Evolutionary conservation across 2,329 filamentous ascomycete species (phyloP), one percentile per base, ranked within the genome.

Genomic region (Paraphaeosphaeria sporulosa): DNA sequence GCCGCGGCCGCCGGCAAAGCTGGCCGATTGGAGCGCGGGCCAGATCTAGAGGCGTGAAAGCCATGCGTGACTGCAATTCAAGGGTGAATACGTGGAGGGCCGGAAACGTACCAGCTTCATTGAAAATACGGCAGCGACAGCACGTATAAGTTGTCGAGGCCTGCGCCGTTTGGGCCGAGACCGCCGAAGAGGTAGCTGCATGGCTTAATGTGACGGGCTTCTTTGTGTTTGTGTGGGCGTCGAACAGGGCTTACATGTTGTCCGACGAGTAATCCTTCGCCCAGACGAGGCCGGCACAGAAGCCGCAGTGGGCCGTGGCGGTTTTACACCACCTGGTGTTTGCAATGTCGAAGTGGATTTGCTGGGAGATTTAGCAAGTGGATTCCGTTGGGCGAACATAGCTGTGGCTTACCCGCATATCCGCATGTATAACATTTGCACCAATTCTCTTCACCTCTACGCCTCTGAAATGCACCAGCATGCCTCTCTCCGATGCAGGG

Each of bases 71-170:
- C n/a, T n/a, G n/a, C n/a, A n/a, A n/a, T n/a, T n/a, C n/a, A n/a
- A n/a, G n/a, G n/a, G n/a, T n/a, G n/a, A n/a, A n/a, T n/a, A n/a
- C n/a, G n/a, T n/a, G n/a, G n/a, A n/a, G n/a, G n/a, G n/a, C n/a
- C n/a, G n/a, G n/a, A n/a, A 12, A 60, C 59, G 53, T 19, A 65
- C 79, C 62, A 83, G 83, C 59, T 86, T 84, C 86, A 89, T 5
- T 79, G 83, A 70, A 89, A 89, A 9, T 84, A 83, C 1, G 87
- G 87, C 9, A 89, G 76, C 9, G 83, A 82, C 17, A 89, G 79
- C 52, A 88, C 83, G 66, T 86, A 89, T 59, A 87, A 79, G 72
- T 89, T 86, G 65, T 87, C 84, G 64, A 81, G 87, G n/a, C 85
- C 86, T 12, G 80, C 75, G 0, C 78, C 80, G 25, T 83, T 73